Percentiles rank a stretch among this genome's conserved stretches.
Evolutionary conservation across 768 basidiomycete genomes (phyloP).

Genomic region (Leucosporidium creatinivorum): DNA sequence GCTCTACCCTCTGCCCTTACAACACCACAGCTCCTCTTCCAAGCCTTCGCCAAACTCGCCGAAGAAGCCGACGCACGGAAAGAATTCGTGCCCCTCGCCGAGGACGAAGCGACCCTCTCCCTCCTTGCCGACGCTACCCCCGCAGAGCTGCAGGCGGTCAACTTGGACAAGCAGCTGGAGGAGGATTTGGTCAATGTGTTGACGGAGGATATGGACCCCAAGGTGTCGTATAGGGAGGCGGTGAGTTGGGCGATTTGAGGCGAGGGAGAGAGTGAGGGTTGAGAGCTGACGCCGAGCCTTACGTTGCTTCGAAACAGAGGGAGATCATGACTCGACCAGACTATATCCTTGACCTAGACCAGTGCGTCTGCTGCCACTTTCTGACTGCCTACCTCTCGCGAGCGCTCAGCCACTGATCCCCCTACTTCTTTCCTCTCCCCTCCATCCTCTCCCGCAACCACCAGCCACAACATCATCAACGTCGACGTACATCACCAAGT

Average conservation of each 20-base stretch:
- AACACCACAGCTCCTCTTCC: conserved; percentile 31
- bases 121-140: conserved; percentile 28
- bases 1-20: background rate
- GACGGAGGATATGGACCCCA: conserved; percentile 47
- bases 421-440: background rate
- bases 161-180: conserved; percentile 42
- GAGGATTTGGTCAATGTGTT: conserved; percentile 55
- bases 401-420: background rate
- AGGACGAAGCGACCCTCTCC: no score
- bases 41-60: conserved; percentile 27
- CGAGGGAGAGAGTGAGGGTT: no score
- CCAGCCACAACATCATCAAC: conserved; percentile 56
- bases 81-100: background rate
- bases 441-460: background rate
- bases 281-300: no score
- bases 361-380: conserved; percentile 32
- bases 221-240: conserved; percentile 22
- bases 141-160: conserved; percentile 5
- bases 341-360: conserved; percentile 64
- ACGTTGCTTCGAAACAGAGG: no score
- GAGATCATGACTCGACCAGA: conserved; percentile 79
- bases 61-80: conserved; percentile 9
- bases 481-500: conserved; percentile 76
- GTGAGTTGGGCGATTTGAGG: background rate
- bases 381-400: background rate